Base-by-base conservation (phyloP, 768 basidiomycete species). In the Mycena galericulata region DNA sequence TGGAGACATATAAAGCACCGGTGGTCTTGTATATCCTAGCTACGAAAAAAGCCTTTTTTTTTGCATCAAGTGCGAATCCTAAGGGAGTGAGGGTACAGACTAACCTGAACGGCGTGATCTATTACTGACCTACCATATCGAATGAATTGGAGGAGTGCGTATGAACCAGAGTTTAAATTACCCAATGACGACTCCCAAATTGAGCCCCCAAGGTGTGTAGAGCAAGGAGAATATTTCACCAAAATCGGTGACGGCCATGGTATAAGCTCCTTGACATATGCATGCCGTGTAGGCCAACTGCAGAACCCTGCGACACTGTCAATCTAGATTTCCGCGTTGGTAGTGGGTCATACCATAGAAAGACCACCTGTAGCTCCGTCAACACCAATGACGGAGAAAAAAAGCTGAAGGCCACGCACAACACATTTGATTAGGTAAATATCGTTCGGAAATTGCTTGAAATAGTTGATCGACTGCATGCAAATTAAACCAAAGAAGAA, bases 381-480 rank as follows among this genome's bases (percentile, higher is more conserved):
- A 40, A 56, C 49, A 29, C n/a, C 26, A 17, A n/a, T 20, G 22
- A 36, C 24, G 26, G 6, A 5, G 32, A 22, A 56, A 32, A 17
- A 15, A 22, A 17, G 30, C 46, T 29, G 3, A 57, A 30, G 3
- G 24, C 27, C 4, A 51, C 69, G 22, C 47, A 70, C 69, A 22
- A 45, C 45, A 26, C 36, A 66, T 63, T 67, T 70, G 11, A 62
- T 61, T 3, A 56, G 49, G 1, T 51, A n/a, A 15, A 47, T 24
- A 41, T 70, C 69, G 47, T 70, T 67, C 27, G 70, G 66, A 29
- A 45, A 71, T 12, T 38, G 24, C 53, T 65, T 54, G 45, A 71
- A 36, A 26, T 71, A 71, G n/a, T 60, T 56, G 27, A 68, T 45
- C 4, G 57, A 40, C 34, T 71, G 66, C 70, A 71, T 63, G 61